Conservation (phyloP, 1,139 yeast genomes). For the Casaregolazyma suthepensis region DNA sequence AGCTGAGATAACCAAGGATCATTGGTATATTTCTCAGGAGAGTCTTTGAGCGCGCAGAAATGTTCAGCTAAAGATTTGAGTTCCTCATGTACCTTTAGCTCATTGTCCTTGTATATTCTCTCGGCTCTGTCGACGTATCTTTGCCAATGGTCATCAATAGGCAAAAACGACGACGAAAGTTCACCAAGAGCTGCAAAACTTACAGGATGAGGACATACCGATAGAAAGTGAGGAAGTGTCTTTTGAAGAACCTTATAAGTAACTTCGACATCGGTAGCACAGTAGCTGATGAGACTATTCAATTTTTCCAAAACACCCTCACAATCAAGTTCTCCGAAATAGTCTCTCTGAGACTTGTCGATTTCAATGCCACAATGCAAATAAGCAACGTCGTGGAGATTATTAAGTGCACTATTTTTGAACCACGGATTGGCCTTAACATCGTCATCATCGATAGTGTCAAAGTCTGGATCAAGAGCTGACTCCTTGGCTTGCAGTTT, state of each 20-base stretch:
- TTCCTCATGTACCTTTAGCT: constrained; percentile 50
- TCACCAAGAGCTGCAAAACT: constrained; percentile 83
- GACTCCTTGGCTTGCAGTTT: constrained; percentile 16
- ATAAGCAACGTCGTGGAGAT: constrained; percentile 72
- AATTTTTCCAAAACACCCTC: constrained; percentile 51
- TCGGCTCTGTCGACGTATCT: constrained; percentile 68
- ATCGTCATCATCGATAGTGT: constrained; percentile 16
- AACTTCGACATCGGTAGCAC: constrained; percentile 76
- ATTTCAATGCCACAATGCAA: constrained; percentile 71
- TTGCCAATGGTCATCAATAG: constrained; percentile 73
- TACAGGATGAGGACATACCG: constrained; percentile 86
- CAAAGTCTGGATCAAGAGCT: constrained; percentile 14
- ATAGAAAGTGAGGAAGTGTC: constrained; percentile 61
- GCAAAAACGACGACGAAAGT: constrained; percentile 70
- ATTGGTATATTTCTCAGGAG: constrained; percentile 26
- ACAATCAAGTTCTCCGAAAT: constrained; percentile 53
- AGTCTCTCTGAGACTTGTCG: constrained; percentile 61
- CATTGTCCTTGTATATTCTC: constrained; percentile 52
- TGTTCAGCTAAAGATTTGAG: constrained; percentile 57
- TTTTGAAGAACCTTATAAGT: constrained; percentile 66
- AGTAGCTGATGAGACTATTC: constrained; percentile 61
- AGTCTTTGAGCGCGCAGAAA: constrained; percentile 41
- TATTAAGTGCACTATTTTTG: constrained; percentile 63
- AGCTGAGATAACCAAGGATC: constrained; percentile 92
- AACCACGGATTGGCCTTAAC: constrained; percentile 27